Conservation (phyloP, 2,329 filamentous ascomycete genomes). For the Verruconis gallopava region DNA sequence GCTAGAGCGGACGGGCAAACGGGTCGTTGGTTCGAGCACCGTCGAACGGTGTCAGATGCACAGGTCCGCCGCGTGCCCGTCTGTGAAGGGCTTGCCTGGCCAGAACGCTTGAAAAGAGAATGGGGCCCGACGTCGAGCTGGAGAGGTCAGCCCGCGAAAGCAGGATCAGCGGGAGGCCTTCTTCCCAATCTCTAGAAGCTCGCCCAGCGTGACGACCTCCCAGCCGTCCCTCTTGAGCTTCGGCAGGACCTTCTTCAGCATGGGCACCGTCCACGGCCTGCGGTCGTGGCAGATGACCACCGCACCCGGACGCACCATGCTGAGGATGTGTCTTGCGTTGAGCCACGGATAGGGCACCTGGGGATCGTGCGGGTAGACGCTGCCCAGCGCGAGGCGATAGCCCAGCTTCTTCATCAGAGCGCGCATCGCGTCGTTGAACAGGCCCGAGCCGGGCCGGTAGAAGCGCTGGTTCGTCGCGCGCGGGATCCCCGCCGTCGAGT, state of each 20-base stretch:
- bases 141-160: no score
- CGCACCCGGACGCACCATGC: slow-evolving; percentile 62
- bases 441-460: slow-evolving; percentile 74
- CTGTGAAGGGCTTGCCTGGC: no score
- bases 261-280: slow-evolving; percentile 67
- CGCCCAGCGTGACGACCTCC: slow-evolving; percentile 55
- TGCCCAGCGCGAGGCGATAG: slow-evolving; percentile 65
- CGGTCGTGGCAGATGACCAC: slow-evolving; percentile 82
- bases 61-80: no score
- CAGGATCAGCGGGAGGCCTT: no score
- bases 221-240: slow-evolving; percentile 59
- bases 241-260: slow-evolving; percentile 60
- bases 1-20: no score
- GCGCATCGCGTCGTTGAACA: slow-evolving; percentile 64
- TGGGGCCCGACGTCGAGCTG: no score
- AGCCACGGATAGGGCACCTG: slow-evolving; percentile 57
- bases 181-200: slow-evolving; percentile 29
- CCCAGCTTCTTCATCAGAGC: slow-evolving; percentile 44
- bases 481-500: slow-evolving; percentile 23
- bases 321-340: slow-evolving; percentile 69
- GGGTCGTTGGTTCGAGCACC: no score
- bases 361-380: slow-evolving; percentile 84
- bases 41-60: no score
- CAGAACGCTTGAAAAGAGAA: no score
- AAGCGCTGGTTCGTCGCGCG: slow-evolving; percentile 42